Evolutionary conservation across 352 stramenopile species (phyloP), one percentile per base, ranked within the genome.

Genomic region (Discostella stelligera): DNA sequence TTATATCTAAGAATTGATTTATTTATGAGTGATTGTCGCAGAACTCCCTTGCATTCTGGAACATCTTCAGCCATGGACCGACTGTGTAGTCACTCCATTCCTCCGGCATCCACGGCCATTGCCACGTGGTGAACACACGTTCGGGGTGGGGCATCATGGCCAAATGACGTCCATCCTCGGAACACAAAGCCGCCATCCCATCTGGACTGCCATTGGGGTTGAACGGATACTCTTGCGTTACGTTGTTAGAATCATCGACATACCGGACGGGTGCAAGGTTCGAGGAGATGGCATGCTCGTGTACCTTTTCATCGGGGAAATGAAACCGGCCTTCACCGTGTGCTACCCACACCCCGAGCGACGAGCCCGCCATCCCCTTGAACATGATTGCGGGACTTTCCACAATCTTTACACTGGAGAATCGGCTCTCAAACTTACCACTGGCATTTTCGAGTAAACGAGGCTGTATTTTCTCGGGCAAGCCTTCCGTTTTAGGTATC

Each of bases 61-160:
- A 99, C 86, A 99, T 95, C 77, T 96, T 95, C 60, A 98, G 84
- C 97, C 97, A 99, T 11, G 97, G 96, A 54, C 95, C 97, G 39
- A 92, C 94, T 16, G 92, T 78, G 55, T 87, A 85, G 55, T 90
- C 70, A 27, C 94, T 89, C 79, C 96, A 96, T 64, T 94, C 91
- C 23, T 87, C 71, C 21, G 96, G 95, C 77, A 94, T 94, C 88
- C 95, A 99, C 27, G 97, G 97, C 95, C 96, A 98, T 90, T 99
- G 97, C 94, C 96, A 99, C 75, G 95, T 95, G 66, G 97, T 95
- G 85, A 98, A 98, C 39, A 94, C 95, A 61, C 97, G 95, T 86
- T 99, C 97, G 16, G 97, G 97, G 87, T 99, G 97, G 60, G 97
- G 97, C 97, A 99, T 99, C 88, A 99, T 95, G 66, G 97, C 98